Evolutionary conservation across 768 basidiomycete species (phyloP).

Genomic region (Neoboletus magnificus): DNA sequence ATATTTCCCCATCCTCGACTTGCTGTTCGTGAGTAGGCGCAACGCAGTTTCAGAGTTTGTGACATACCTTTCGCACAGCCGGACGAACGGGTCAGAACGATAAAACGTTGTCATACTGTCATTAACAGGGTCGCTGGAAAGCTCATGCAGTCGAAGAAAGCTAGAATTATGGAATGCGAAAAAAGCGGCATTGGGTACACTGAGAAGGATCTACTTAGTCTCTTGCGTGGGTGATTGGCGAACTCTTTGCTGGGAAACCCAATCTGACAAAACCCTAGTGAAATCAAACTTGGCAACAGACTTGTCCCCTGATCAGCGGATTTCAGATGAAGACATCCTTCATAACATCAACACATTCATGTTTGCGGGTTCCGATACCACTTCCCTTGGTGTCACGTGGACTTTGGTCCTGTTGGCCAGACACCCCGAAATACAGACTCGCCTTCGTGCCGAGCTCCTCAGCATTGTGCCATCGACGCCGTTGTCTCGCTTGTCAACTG

Average conservation of each 20-base stretch:
- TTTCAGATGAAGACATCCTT: slow-evolving; percentile 86
- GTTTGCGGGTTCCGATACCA: slow-evolving; percentile 89
- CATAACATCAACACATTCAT: slow-evolving; percentile 86
- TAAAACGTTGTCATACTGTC: slow-evolving; percentile 54
- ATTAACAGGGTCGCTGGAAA: slow-evolving; percentile 71
- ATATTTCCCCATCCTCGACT: slow-evolving; percentile 55
- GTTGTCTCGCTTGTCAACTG: slow-evolving; percentile 49
- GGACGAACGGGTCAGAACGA: slow-evolving; percentile 44
- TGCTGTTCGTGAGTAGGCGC: slow-evolving; percentile 50
- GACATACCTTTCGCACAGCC: slow-evolving; percentile 40
- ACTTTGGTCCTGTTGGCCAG: slow-evolving; percentile 71
- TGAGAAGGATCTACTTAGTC: slow-evolving; percentile 74
- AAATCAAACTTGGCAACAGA: slow-evolving; percentile 79
- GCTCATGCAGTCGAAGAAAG: slow-evolving; percentile 77
- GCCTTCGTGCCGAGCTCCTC: slow-evolving; percentile 66
- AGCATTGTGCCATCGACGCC: slow-evolving; percentile 40
- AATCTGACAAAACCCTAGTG: slow-evolving; percentile 44
- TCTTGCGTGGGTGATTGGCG: slow-evolving; percentile 55
- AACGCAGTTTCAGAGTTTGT: background rate
- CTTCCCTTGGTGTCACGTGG: slow-evolving; percentile 83
- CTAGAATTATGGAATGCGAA: slow-evolving; percentile 60
- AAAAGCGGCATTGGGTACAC: slow-evolving; percentile 47
- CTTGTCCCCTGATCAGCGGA: slow-evolving; percentile 61
- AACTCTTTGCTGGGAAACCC: background rate
- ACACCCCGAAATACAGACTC: slow-evolving; percentile 62